Evolutionary conservation across 139 green algal genomes (phyloP).

Genomic region (Eudorina sp.): DNA sequence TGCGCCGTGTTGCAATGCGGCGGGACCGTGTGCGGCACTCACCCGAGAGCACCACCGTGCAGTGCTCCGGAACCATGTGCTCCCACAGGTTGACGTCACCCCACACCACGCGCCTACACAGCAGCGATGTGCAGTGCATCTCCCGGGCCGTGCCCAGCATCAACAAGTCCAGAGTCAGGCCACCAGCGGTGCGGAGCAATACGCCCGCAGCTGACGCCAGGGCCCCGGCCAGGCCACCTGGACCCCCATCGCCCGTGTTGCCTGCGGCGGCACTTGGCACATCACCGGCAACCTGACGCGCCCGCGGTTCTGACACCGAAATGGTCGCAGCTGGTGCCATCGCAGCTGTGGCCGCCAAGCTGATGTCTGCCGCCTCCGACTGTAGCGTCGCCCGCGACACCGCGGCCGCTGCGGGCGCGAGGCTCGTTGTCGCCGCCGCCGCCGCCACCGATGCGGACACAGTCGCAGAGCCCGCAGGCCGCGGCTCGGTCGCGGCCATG

Average conservation of each 20-base stretch:
- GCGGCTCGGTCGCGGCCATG: not conserved
- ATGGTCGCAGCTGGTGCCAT: not conserved
- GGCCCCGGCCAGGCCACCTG: too few relatives aligned
- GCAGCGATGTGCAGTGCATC: conserved; percentile 53
- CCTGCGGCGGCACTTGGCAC: too few relatives aligned
- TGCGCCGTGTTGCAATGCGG: not conserved
- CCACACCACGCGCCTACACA: conserved; percentile 50
- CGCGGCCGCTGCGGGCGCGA: not conserved
- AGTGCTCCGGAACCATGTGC: not conserved
- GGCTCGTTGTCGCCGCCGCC: too few relatives aligned
- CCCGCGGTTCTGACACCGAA: too few relatives aligned
- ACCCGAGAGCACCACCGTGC: conserved; percentile 43
- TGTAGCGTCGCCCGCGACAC: not conserved
- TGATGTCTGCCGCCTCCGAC: too few relatives aligned
- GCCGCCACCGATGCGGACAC: not conserved
- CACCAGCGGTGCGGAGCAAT: not conserved
- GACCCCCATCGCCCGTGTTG: too few relatives aligned
- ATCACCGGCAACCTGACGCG: too few relatives aligned
- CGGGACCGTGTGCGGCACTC: not conserved
- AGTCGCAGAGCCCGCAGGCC: not conserved
- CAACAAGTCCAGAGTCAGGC: conserved; percentile 39
- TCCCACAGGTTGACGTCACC: conserved; percentile 41
- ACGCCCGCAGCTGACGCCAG: not conserved
- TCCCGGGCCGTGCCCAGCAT: conserved; percentile 52
- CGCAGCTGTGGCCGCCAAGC: not conserved